Evolutionary conservation across 2,329 filamentous ascomycete species (phyloP), one percentile per base, ranked within the genome.

Genomic region (Graphium sp.): DNA sequence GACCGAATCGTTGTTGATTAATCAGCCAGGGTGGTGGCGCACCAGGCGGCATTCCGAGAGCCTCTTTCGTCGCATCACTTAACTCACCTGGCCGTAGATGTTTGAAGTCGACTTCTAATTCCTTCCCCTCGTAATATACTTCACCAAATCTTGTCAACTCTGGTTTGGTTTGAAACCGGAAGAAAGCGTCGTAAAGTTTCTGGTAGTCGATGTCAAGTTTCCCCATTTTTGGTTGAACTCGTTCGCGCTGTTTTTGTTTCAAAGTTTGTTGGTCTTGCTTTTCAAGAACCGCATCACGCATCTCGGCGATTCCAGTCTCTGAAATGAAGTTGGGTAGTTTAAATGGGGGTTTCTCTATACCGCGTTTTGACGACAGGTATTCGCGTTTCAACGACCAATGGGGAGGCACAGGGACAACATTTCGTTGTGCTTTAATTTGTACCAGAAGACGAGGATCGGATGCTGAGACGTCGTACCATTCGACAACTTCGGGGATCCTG

Each of bases 111-210:
- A 89, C 93, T 53, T 98, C 89, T 46, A 82, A 89, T 49, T 98
- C 89, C 51, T 98, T 98, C 47, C 89, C 89, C 53, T 98, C 89
- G 49, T 95, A 95, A 53, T 98, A 98, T n/a, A 98, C 85, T 51
- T 98, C 89, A 22, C 89, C 89, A 42, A 93, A 98, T 24, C 85
- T 71, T 18, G 89, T 95, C 37, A 98, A 58, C 41, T 84, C 75
- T 0, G 89, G 89, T 54, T 98, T 98, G 22, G 83, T 92, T 56
- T 98, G 89, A 48, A 93, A 91, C 34, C 84, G 73, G 62, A 98
- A 98, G 60, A 98, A 98, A 4, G 89, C 89, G 48, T 95, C 89
- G 55, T 95, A 95, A 31, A 95, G 72, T 50, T 89, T 94, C 47
- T 93, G 83, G 51, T 98, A 98, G 52, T 98, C 89, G 40, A 98